Conservation (phyloP, 306 rosid genomes). For the Medicago arabica region DNA sequence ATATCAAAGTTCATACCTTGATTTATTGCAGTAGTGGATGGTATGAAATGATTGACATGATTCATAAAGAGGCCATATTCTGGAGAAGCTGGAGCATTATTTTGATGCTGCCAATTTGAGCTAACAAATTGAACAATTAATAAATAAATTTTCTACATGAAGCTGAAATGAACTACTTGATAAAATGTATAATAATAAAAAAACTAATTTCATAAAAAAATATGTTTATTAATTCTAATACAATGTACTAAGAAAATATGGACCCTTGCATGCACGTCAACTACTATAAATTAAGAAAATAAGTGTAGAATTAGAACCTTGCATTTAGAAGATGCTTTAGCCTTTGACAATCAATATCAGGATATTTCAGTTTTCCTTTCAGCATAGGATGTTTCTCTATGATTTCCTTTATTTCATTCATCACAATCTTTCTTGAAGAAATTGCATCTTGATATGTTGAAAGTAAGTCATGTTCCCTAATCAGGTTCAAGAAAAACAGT, state of each 20-base stretch:
- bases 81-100: background rate
- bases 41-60: background rate
- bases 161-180: background rate
- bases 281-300: background rate
- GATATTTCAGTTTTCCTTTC: slow-evolving; percentile 24
- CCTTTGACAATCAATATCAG: slow-evolving; percentile 1
- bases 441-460: slow-evolving; percentile 34
- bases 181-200: background rate
- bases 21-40: background rate
- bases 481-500: background rate
- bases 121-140: slow-evolving; percentile 27
- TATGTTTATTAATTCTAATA: too few relatives aligned
- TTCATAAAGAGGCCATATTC: background rate
- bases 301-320: slow-evolving; percentile 20
- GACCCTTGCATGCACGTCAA: too few relatives aligned
- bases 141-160: background rate
- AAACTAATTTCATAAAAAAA: too few relatives aligned
- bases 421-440: slow-evolving; percentile 26
- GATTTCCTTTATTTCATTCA: slow-evolving; percentile 13
- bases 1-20: slow-evolving; percentile 15
- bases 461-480: slow-evolving; percentile 37
- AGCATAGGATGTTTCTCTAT: slow-evolving; percentile 38
- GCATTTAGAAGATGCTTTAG: slow-evolving; percentile 19
- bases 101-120: background rate
- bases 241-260: too few relatives aligned